A percentile compares a stretch with the other conserved stretches of the same genome.
phyloP scores from a whole-genome alignment of 805 yeast species.

The Peterozyma toletana region DNA sequence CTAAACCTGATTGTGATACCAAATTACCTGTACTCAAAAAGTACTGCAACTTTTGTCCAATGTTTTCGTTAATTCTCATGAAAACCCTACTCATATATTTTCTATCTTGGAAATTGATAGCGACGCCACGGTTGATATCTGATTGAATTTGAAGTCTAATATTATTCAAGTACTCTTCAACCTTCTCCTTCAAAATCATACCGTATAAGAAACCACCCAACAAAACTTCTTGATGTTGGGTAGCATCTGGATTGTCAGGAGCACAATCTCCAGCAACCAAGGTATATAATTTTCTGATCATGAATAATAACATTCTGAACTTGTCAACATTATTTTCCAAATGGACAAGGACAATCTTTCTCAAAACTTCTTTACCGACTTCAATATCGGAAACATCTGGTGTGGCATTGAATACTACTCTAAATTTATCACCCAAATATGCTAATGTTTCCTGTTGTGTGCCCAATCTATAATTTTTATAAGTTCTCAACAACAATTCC shows the following conservation, averaged over 20 bases:
- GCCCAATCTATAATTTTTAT: slow-evolving; percentile 71
- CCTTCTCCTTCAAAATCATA: slow-evolving; percentile 92
- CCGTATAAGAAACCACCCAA: slow-evolving; percentile 96
- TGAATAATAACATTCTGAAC: slow-evolving; percentile 80
- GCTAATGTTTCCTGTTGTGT: slow-evolving; percentile 88
- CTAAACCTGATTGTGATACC: slow-evolving; percentile 94
- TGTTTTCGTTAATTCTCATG: slow-evolving; percentile 78
- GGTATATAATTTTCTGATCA: slow-evolving; percentile 92
- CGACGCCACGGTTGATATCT: slow-evolving; percentile 72
- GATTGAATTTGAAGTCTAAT: slow-evolving; percentile 69
- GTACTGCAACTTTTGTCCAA: slow-evolving; percentile 90
- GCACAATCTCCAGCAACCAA: slow-evolving; percentile 95
- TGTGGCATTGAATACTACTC: slow-evolving; percentile 86
- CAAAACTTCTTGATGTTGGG: slow-evolving; percentile 95
- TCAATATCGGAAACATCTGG: slow-evolving; percentile 84
- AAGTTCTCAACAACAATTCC: slow-evolving; percentile 84
- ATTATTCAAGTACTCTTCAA: slow-evolving; percentile 81
- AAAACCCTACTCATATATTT: slow-evolving; percentile 79
- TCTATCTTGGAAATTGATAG: slow-evolving; percentile 77
- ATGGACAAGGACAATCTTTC: slow-evolving; percentile 85
- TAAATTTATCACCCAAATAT: slow-evolving; percentile 90
- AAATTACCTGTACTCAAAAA: slow-evolving; percentile 95
- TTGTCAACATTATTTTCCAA: slow-evolving; percentile 69
- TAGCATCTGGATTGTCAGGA: slow-evolving; percentile 98
- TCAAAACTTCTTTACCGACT: slow-evolving; percentile 80